phyloP scores from a whole-genome alignment of 805 yeast species.

The Naumovozyma castellii region DNA sequence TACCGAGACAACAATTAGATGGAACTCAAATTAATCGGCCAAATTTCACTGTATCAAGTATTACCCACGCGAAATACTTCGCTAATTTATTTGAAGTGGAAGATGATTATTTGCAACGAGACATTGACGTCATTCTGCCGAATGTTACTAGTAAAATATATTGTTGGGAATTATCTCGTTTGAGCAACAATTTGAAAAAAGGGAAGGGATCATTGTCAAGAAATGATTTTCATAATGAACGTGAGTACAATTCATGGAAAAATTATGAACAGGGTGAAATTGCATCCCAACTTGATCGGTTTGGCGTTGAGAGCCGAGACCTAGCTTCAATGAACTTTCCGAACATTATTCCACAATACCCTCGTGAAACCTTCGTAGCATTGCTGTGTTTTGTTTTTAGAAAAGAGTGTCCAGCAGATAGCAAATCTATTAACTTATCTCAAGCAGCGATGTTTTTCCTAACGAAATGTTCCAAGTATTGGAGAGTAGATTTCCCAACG shows the following conservation, averaged over 20 bases:
- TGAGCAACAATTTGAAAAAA: constrained; percentile 10
- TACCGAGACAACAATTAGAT: too few relatives aligned
- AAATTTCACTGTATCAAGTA: constrained; percentile 44
- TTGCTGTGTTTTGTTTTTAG: constrained; percentile 38
- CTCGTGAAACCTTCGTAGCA: constrained; percentile 34
- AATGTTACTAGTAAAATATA: constrained; percentile 13
- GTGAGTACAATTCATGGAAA: constrained; percentile 36
- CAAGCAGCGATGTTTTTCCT: constrained; percentile 38
- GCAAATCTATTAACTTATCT: constrained; percentile 25
- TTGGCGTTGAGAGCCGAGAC: constrained; percentile 4
- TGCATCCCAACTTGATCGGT: constrained; percentile 22
- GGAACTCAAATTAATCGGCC: too few relatives aligned
- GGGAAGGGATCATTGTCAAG: constrained; percentile 26
- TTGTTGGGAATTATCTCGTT: constrained; percentile 10
- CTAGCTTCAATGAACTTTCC: neutral
- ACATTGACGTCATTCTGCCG: constrained; percentile 31
- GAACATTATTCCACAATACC: constrained; percentile 33
- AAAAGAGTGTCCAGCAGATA: constrained; percentile 23
- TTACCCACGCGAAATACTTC: constrained; percentile 43
- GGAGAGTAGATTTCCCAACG: constrained; percentile 46
- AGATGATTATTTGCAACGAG: constrained; percentile 43
- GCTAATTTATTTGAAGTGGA: constrained; percentile 43
- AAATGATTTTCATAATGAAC: constrained; percentile 31
- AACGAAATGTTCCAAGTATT: constrained; percentile 38
- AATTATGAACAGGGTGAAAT: constrained; percentile 29